Evolutionary conservation across 345 rosid species (phyloP), one percentile per base, ranked within the genome.

Genomic region (Eucalyptus guilfoylei): DNA sequence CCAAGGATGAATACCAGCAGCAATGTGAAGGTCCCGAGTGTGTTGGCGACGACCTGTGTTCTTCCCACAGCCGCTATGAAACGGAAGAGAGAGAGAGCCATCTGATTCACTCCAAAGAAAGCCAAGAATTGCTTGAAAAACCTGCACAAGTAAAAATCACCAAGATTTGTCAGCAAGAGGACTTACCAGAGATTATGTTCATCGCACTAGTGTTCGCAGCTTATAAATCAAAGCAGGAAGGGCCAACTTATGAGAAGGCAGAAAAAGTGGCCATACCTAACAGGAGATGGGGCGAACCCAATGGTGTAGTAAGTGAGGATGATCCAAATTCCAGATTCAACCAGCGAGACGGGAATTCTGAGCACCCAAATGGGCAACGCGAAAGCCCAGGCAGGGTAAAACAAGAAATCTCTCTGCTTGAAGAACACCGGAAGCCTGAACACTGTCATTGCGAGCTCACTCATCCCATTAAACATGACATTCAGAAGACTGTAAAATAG

Each of bases 381-480:
- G 76, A 91, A 95, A 17, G 94, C 93, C 97, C 96, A 94, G 2
- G 96, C 89, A 14, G 97, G 97, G 86, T 91, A 95, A 90, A 94
- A 95, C 37, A 92, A 87, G 87, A 92, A 89, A 76, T 91, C 93
- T 10, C 97, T 93, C 92, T 94, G 97, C 91, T 95, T 95, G 91
- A 92, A 95, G 91, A 95, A 94, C 86, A 95, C 96, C 14, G 95
- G 96, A 91, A 95, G 96, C 91, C 93, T 93, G 49, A 89, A 91
- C 26, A 95, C 91, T 34, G 96, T 94, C 95, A 95, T 92, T 6
- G 96, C 91, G 14, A 95, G 89, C 91, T 94, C 95, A 14, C 91
- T 89, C 90, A 91, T 85, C 5, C 95, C 95, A 5, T 92, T 91
- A 83, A 95, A 93, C 86, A 93, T 87, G 83, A 95, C 34, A 88